phyloP scores from a whole-genome alignment of 139 green algal genomes.

The Edaphochlamys debaryana region DNA sequence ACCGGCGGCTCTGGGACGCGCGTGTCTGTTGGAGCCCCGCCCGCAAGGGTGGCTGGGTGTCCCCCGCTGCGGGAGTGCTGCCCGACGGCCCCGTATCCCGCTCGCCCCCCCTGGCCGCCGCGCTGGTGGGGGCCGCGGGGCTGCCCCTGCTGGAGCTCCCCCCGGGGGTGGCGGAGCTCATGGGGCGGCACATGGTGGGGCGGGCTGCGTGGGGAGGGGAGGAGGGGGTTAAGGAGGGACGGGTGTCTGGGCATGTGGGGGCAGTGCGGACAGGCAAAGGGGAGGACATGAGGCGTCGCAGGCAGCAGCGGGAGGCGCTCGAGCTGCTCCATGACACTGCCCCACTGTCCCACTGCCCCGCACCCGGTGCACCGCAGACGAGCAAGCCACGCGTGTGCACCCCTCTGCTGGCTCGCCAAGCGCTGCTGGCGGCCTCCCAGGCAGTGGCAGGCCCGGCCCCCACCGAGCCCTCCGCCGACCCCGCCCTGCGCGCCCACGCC shows the following conservation, averaged over 20 bases:
- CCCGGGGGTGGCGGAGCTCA: slow-evolving; percentile 33
- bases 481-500: slow-evolving; percentile 12
- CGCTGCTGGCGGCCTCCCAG: background rate
- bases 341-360: too few species aligned
- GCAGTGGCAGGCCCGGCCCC: background rate
- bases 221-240: too few species aligned
- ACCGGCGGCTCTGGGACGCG: slow-evolving; percentile 21
- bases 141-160: slow-evolving; percentile 51
- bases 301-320: too few species aligned
- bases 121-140: slow-evolving; percentile 37
- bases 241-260: too few species aligned
- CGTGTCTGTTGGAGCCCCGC: slow-evolving; percentile 54
- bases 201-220: background rate
- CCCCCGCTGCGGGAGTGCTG: slow-evolving; percentile 45
- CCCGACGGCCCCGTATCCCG: background rate
- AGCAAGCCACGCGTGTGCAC: slow-evolving; percentile 32
- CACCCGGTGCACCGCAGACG: too few species aligned
- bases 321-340: too few species aligned
- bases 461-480: background rate
- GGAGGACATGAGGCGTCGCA: too few species aligned
- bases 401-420: slow-evolving; percentile 31
- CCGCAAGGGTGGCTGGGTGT: slow-evolving; percentile 62
- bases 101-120: background rate
- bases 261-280: too few species aligned
- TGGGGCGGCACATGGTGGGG: slow-evolving; percentile 46